Evolutionary conservation across 805 yeast species (phyloP).

Genomic region (Candida manassasensis): DNA sequence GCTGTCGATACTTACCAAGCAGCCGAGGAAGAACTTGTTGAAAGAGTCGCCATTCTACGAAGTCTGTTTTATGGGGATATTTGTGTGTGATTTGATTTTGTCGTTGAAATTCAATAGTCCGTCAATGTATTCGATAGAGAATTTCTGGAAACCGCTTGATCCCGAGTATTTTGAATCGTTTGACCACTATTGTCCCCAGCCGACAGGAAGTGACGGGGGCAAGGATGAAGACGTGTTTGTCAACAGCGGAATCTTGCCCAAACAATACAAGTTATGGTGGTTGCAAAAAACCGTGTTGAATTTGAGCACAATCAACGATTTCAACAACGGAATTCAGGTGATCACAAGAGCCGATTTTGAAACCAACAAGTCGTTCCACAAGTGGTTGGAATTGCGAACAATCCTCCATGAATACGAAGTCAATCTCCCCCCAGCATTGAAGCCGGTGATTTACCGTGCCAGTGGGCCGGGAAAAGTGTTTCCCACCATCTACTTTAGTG

Average conservation of each 20-base stretch:
- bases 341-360: conserved; percentile 22
- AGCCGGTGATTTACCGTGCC: conserved; percentile 30
- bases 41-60: conserved; percentile 26
- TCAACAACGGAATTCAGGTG: conserved; percentile 21
- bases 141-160: conserved; percentile 30
- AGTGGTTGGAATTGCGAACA: conserved; percentile 25
- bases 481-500: conserved; percentile 32
- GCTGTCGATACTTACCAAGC: conserved; percentile 21
- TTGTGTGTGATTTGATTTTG: conserved; percentile 30
- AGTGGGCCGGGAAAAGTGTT: conserved; percentile 17
- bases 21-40: conserved; percentile 14
- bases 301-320: conserved; percentile 26
- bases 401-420: conserved; percentile 25
- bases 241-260: background rate
- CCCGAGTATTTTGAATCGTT: conserved; percentile 23
- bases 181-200: conserved; percentile 6
- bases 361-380: conserved; percentile 16
- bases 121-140: conserved; percentile 26
- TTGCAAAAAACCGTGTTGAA: conserved; percentile 25
- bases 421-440: conserved; percentile 23
- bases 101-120: conserved; percentile 30
- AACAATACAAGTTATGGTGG: conserved; percentile 30
- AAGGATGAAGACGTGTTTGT: background rate
- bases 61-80: conserved; percentile 35
- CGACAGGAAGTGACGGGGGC: conserved; percentile 5